Base-by-base conservation (phyloP, 2,329 filamentous ascomycete genomes). In the Elsinoe batatas region DNA sequence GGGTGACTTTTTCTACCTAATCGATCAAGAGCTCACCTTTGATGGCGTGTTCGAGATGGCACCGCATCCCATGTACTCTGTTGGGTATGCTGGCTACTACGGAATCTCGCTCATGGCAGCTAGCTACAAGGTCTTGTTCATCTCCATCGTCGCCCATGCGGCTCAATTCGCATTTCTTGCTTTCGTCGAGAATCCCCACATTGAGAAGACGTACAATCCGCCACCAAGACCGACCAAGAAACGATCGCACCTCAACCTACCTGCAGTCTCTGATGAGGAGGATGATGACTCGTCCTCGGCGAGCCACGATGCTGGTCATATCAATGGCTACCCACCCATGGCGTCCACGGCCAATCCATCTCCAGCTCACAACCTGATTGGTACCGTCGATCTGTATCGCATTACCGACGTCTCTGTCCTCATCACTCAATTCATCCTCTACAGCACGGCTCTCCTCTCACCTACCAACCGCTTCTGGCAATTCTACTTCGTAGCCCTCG, bases 31-130 rank as follows among this genome's bases (percentile, higher is more conserved):
- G 67, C 78, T 98, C 69, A 97, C 91, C 50, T 98, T 98, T 70
- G 93, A 98, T 68, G 93, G 93, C 56, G 93, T 98, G 60, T 98
- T 97, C 69, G 93, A 98, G 74, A 94, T 98, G 85, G 93, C 93
- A 17, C 93, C 93, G 32, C 93, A 97, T 69, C 91, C 91, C 60
- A 97, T 97, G 91, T 97, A 97, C 74, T 95, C 91, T 56, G 91
- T 97, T 65, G 93, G 93, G 37, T 98, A 98, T 71, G 90, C 89
- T 53, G 93, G 93, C 46, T 98, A 94, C 75, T 98, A 98, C 69
- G 93, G 93, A 63, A 96, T 97, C 67, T 96, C 91, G 58, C 85
- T 96, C 75, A 94, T 98, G 85, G 91, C 90, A 46, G 91, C 91
- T 59, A 98, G 93, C 76, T 97, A 97, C 73, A 90, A 91, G 66